These are phyloP conservation scores for Lasiosphaeria miniovina DNA, from an alignment of 495 filamentous ascomycete species.

Conservation along the genomic window DNA sequence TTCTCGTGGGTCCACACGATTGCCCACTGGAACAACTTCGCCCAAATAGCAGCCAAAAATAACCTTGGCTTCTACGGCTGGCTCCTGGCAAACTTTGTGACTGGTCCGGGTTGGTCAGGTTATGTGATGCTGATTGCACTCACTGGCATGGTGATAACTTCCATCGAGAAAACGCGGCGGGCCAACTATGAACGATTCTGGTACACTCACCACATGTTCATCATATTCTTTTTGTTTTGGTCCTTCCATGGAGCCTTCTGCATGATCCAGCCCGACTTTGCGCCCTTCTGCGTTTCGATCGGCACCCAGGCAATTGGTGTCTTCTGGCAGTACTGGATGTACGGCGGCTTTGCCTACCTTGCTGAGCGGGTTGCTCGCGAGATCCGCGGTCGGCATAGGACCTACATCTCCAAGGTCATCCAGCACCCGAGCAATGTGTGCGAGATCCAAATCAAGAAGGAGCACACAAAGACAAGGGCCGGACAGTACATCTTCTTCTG, in stretches of 20 bases:
- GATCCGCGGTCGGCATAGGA: conserved; percentile 68
- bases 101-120: conserved; percentile 75
- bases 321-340: conserved; percentile 81
- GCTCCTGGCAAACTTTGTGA: conserved; percentile 64
- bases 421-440: conserved; percentile 80
- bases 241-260: conserved; percentile 76
- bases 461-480: conserved; percentile 69
- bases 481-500: conserved; percentile 83
- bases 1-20: conserved; percentile 79
- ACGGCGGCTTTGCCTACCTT: conserved; percentile 69
- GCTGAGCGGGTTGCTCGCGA: conserved; percentile 67
- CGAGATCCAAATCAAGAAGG: conserved; percentile 85
- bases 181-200: conserved; percentile 78
- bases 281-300: conserved; percentile 62
- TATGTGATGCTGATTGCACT: conserved; percentile 72
- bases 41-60: conserved; percentile 66
- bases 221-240: conserved; percentile 81
- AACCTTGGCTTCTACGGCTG: conserved; percentile 70
- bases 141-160: conserved; percentile 66
- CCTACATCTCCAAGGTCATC: conserved; percentile 77
- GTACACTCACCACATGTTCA: conserved; percentile 76
- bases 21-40: conserved; percentile 79
- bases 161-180: conserved; percentile 63
- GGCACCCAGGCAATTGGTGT: conserved; percentile 62
- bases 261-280: conserved; percentile 74